Conservation (phyloP, 139 green algal species). For the Asterochloris erici region DNA sequence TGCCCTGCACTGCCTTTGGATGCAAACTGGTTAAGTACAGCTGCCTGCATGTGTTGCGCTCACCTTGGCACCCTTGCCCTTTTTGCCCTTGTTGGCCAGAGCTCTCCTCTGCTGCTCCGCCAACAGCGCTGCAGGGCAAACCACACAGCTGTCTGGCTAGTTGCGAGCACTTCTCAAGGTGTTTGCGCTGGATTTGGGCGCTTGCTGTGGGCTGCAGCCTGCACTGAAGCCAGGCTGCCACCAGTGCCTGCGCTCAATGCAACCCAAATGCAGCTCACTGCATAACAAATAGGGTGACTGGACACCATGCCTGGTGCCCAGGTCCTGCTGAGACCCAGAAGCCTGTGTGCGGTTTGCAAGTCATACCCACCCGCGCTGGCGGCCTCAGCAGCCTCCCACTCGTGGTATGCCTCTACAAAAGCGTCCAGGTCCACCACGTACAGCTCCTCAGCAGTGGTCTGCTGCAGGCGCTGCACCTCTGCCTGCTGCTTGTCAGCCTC, state of each 20-base stretch:
- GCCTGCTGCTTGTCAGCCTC: constrained; percentile 42
- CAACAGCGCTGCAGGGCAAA: constrained; percentile 21
- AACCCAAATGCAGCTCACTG: no score
- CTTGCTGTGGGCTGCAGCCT: no score
- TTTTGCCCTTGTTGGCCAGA: constrained; percentile 6
- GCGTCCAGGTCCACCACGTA: constrained; percentile 81
- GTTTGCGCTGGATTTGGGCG: no score
- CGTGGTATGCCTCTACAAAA: constrained; percentile 56
- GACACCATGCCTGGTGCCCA: no score
- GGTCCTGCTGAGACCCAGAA: no score
- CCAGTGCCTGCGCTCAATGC: no score
- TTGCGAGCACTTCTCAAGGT: no score
- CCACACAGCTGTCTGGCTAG: not conserved
- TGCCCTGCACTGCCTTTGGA: no score
- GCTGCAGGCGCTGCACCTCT: constrained; percentile 53
- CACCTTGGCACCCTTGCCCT: not conserved
- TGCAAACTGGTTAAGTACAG: no score
- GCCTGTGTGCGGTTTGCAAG: no score
- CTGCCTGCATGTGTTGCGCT: not conserved
- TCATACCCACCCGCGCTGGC: not conserved
- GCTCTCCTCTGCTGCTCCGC: constrained; percentile 22
- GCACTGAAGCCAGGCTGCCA: no score
- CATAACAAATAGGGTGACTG: no score
- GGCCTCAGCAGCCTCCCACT: constrained; percentile 29
- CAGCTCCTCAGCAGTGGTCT: constrained; percentile 66